Evolutionary conservation across 441 rosid species (phyloP).

Genomic region (Pelargonium myrrhifolium): DNA sequence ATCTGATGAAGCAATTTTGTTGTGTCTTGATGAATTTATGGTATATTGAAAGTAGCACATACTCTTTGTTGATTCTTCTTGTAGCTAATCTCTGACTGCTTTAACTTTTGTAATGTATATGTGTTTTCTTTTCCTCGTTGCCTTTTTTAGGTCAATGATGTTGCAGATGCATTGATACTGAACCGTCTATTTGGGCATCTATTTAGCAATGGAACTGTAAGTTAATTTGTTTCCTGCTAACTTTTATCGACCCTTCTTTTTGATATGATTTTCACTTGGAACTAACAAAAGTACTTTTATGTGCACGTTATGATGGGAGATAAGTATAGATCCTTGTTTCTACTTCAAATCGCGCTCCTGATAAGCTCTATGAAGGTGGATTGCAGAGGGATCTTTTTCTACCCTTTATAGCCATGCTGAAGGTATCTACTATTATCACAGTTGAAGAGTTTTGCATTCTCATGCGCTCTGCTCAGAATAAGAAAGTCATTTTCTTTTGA

Average conservation of each 20-base stretch:
- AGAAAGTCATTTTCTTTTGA: too few species aligned
- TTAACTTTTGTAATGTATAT: neutral
- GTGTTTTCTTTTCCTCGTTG: conserved; percentile 5
- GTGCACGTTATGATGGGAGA: too few species aligned
- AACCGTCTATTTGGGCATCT: conserved; percentile 79
- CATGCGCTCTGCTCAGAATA: neutral
- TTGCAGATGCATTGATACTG: conserved; percentile 88
- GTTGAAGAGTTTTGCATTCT: neutral
- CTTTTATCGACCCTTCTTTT: neutral
- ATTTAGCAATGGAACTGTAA: conserved; percentile 76
- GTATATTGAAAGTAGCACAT: conserved; percentile 31
- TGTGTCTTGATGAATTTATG: conserved; percentile 96
- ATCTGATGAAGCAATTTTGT: conserved; percentile 77
- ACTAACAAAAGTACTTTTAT: conserved; percentile 18
- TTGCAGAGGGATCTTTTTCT: conserved; percentile 92
- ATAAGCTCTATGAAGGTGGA: conserved; percentile 91
- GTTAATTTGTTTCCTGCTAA: conserved; percentile 20
- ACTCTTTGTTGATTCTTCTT: conserved; percentile 4
- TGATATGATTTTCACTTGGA: conserved; percentile 14
- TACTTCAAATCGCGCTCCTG: conserved; percentile 93
- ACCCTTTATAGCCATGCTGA: conserved; percentile 77
- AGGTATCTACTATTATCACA: conserved; percentile 36
- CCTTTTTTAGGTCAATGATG: conserved; percentile 54
- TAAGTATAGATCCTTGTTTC: conserved; percentile 78
- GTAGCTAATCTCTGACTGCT: neutral